A percentile compares a stretch with the other conserved stretches of the same genome.
phyloP scores from a whole-genome alignment of 2,329 filamentous ascomycete species.

The Colletotrichum caudatum region DNA sequence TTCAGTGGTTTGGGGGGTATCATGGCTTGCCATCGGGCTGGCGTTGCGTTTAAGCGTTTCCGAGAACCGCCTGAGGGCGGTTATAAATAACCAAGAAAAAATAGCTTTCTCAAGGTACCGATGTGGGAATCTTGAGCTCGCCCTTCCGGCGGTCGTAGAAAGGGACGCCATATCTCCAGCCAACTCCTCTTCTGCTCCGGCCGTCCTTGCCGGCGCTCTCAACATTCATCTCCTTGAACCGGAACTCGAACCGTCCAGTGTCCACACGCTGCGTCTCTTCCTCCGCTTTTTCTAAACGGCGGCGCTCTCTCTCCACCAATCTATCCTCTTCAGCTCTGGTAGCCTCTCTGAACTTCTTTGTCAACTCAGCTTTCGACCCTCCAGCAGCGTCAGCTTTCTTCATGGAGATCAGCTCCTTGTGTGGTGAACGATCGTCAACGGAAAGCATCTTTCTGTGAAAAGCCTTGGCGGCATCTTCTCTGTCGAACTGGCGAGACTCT shows the following conservation, averaged over 20 bases:
- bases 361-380: slow-evolving; percentile 52
- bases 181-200: slow-evolving; percentile 63
- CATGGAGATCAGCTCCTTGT: slow-evolving; percentile 70
- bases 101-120: slow-evolving; percentile 60
- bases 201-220: slow-evolving; percentile 68
- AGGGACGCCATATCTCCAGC: slow-evolving; percentile 74
- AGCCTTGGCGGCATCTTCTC: slow-evolving; percentile 73
- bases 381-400: slow-evolving; percentile 61
- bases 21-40: background rate
- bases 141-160: slow-evolving; percentile 72
- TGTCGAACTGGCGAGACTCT: slow-evolving; percentile 73
- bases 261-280: slow-evolving; percentile 58
- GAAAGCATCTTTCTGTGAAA: slow-evolving; percentile 72
- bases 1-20: slow-evolving; percentile 6
- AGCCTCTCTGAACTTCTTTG: slow-evolving; percentile 55
- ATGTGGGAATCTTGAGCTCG: slow-evolving; percentile 75
- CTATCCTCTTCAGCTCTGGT: slow-evolving; percentile 59
- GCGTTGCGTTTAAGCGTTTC: background rate
- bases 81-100: background rate
- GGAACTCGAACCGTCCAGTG: slow-evolving; percentile 70
- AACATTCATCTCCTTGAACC: slow-evolving; percentile 70
- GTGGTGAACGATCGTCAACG: slow-evolving; percentile 71
- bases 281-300: slow-evolving; percentile 53
- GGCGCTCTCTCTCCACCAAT: slow-evolving; percentile 51
- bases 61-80: background rate